Conservation (phyloP, 441 rosid species). For the Syzygium malaccense region DNA sequence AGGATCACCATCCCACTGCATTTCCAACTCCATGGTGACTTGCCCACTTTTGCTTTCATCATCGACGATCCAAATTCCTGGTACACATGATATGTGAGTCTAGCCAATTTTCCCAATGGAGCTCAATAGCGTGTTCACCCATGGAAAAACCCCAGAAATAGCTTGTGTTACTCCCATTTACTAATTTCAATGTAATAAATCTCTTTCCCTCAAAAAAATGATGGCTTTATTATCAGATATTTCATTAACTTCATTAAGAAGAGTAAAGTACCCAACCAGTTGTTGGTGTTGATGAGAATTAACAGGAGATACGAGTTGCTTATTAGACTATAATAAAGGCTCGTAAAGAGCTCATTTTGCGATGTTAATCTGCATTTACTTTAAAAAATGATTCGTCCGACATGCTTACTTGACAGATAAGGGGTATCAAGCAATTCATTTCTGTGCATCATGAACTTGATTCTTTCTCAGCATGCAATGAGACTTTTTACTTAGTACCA, state of each 20-base stretch:
- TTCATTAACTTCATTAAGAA: background rate
- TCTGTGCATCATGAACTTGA: background rate
- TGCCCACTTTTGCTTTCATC: slow-evolving; percentile 39
- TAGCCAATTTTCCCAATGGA: background rate
- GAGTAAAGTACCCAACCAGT: background rate
- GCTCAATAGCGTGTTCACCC: background rate
- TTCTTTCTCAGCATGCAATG: background rate
- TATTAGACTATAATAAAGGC: background rate
- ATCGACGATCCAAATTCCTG: slow-evolving; percentile 70
- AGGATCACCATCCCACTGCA: slow-evolving; percentile 97
- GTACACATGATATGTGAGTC: background rate
- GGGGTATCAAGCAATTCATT: background rate
- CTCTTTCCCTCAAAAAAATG: background rate
- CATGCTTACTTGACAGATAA: background rate
- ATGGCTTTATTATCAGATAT: background rate
- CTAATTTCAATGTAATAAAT: background rate
- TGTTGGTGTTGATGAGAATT: background rate
- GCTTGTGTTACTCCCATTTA: background rate
- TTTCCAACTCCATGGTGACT: slow-evolving; percentile 77
- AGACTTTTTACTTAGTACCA: background rate
- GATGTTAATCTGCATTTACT: background rate
- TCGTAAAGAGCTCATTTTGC: background rate
- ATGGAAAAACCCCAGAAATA: background rate
- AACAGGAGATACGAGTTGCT: background rate
- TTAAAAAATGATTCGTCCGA: background rate